Evolutionary conservation across 805 yeast species (phyloP), one percentile per base, ranked within the genome.

Genomic region (Jamesozyma piceae): DNA sequence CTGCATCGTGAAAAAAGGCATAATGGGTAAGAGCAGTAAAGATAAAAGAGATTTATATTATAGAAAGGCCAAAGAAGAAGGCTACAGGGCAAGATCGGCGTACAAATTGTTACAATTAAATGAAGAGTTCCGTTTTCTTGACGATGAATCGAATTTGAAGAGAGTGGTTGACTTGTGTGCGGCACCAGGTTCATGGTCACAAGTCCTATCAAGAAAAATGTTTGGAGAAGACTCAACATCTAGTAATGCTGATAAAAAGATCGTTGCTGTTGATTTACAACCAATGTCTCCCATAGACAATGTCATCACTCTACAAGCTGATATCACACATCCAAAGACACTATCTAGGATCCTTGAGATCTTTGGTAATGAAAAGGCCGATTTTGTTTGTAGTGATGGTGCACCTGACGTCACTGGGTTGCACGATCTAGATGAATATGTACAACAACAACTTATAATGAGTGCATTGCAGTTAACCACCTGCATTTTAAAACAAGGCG

Each of bases 121-220:
- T 55, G 95, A 90, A 43, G 89, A 92, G 60, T 92, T 90, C 60
- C 81, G 83, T 48, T 74, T 88, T 30, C 77, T 92, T 43, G 72
- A 78, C 39, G 69, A 72, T 43, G 54, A 55, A 15, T 10, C 21
- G n/a, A 82, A 77, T 33, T 78, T 88, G 29, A 72, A 70, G 35
- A 69, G 95, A 52, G 97, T 92, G 3, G 98, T 92, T 4, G 98
- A 92, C 64, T 70, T 92, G 26, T 92, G 98, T 71, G 98, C 98
- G 30, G 98, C 97, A 4, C 97, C 97, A 0, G 96, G 97, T 1
- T 88, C 97, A 3, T 92, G 98, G 98, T 84, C 95, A 1, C 98
- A 92, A 60, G 98, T 92, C 0, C 72, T 92, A 13, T 80, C 92
- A 27, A 65, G 85, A 51, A 80, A 80, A 54, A 64, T 85, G 32